phyloP scores from a whole-genome alignment of 2,329 filamentous ascomycete genomes.

The Zelopaecilomyces penicillatus region DNA sequence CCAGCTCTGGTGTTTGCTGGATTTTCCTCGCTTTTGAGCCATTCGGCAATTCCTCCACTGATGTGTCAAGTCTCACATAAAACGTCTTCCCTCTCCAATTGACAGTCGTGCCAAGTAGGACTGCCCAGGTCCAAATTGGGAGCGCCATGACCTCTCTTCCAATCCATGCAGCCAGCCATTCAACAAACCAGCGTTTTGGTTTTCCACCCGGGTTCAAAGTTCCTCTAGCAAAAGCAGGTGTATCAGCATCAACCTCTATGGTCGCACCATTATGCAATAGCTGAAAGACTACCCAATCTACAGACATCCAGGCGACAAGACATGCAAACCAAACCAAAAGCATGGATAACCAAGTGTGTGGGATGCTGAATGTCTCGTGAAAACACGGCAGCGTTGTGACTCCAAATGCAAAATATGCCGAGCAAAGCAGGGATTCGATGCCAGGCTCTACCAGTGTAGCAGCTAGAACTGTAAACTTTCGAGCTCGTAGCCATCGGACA shows the following conservation, averaged over 20 bases:
- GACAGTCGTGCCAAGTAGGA: constrained; percentile 79
- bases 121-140: constrained; percentile 85
- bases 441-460: constrained; percentile 91
- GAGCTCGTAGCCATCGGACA: constrained; percentile 81
- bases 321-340: constrained; percentile 55
- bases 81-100: constrained; percentile 81
- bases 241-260: constrained; percentile 61
- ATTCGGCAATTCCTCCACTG: constrained; percentile 44
- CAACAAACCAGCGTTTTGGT: constrained; percentile 47
- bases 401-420: constrained; percentile 69
- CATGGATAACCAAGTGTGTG: constrained; percentile 62
- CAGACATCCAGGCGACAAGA: constrained; percentile 60
- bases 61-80: constrained; percentile 75
- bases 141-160: constrained; percentile 75
- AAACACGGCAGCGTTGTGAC: constrained; percentile 65
- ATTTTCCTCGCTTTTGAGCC: constrained; percentile 3
- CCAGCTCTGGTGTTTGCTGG: constrained; percentile 13
- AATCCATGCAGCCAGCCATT: constrained; percentile 79
- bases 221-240: constrained; percentile 62
- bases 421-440: constrained; percentile 81
- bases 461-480: constrained; percentile 85
- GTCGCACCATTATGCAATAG: constrained; percentile 66
- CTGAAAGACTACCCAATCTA: constrained; percentile 67
- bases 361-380: constrained; percentile 39
- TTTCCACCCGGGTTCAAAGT: constrained; percentile 27